These are phyloP conservation scores for Xylaria sp. DNA, from an alignment of 2,329 filamentous ascomycete species.

Conservation along the genomic window DNA sequence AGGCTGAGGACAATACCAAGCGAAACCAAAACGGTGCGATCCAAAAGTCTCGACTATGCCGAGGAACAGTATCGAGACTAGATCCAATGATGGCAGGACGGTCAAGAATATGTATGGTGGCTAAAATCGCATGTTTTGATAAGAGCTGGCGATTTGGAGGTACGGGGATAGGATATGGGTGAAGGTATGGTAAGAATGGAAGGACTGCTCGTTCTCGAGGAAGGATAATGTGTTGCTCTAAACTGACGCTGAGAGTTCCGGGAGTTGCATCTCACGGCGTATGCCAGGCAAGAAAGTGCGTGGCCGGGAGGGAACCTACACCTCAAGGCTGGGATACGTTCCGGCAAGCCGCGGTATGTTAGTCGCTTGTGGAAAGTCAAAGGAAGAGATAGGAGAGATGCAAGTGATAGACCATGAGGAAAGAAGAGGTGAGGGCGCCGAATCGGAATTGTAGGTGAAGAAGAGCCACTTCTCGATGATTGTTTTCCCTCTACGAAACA, in stretches of 20 bases:
- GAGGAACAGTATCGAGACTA: slow-evolving; percentile 32
- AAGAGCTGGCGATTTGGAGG: background rate
- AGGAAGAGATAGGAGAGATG: background rate
- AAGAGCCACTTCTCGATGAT: background rate
- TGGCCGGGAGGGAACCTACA: slow-evolving; percentile 11
- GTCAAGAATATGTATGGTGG: slow-evolving; percentile 26
- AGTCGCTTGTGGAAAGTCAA: background rate
- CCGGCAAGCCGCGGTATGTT: slow-evolving; percentile 2
- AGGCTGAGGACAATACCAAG: slow-evolving; percentile 37
- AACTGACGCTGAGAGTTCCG: slow-evolving; percentile 5
- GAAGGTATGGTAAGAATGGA: slow-evolving; percentile 15
- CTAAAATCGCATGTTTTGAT: slow-evolving; percentile 18
- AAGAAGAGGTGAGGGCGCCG: background rate
- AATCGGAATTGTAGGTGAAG: background rate
- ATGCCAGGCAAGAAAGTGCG: slow-evolving; percentile 17
- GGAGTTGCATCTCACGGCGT: slow-evolving; percentile 24
- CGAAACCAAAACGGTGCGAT: slow-evolving; percentile 40
- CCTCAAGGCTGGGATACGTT: background rate
- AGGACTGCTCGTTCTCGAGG: slow-evolving; percentile 18
- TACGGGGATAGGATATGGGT: slow-evolving; percentile 19
- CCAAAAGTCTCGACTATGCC: slow-evolving; percentile 41
- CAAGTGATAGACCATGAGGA: background rate
- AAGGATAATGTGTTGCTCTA: slow-evolving; percentile 14
- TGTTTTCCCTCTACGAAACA: background rate
- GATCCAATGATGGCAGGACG: slow-evolving; percentile 33